Base-by-base conservation (phyloP, 352 stramenopile species). In the Phytophthora sp. region DNA sequence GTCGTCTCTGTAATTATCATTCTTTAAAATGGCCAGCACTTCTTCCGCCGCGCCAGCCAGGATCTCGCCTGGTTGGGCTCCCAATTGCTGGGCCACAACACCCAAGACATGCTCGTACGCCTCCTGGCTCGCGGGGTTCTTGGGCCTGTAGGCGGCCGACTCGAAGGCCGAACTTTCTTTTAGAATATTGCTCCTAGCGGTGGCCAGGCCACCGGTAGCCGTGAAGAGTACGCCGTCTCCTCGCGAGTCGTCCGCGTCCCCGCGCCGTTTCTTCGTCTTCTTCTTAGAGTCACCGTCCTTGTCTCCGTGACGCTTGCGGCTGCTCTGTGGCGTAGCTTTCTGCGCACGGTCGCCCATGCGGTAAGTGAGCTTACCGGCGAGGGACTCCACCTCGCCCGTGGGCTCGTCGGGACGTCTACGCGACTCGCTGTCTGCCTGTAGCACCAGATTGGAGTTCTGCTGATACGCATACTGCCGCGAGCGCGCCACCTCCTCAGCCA, bases 381-480 rank as follows among this genome's bases (percentile, higher is more conserved):
- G 73, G 39, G 83, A 92, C 79, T 95, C 87, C 55, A 97, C 89
- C 46, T 97, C 89, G 50, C 89, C 89, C 57, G 88, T 96, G 21
- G 88, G 82, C 66, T 97, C 88, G 57, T 96, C 85, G 11, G 79
- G 79, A 7, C 84, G 78, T 11, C 92, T 84, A 18, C 89, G 81
- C 57, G 79, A 89, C 57, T 94, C 90, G 65, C 84, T 88, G 58
- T 98, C 92, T 7, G 93, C 90, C 72, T 98, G 87, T 46, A 98
- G 78, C 69, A 98, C 95, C 44, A 98, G 77, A 76, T 98, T 98
- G 29, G 90, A 98, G 83, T 98, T 98, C 71, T 93, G 78, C 62
- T 77, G 69, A 82, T 98, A 98, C 62, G 93, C 91, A 84, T 98
- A 98, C 71, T 97, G 88, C 53, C 89, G 79, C 66, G 88, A 94